Evolutionary conservation across 768 basidiomycete genomes (phyloP), one percentile per base, ranked within the genome.

Genomic region (Psilocybe tampanensis): DNA sequence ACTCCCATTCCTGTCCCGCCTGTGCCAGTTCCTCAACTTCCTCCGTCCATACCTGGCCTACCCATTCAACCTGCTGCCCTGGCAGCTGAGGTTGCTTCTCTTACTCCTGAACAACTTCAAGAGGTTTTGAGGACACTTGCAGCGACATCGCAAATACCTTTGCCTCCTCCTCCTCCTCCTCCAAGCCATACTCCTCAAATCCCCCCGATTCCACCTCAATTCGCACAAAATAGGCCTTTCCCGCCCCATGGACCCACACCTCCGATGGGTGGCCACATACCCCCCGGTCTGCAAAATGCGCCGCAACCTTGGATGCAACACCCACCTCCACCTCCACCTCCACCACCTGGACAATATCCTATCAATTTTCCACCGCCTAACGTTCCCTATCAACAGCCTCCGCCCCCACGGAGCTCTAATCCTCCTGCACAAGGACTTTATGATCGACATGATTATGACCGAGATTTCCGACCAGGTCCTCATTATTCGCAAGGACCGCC

Each of bases 61-160:
- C 61, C 74, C 29, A 69, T 76, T 33, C 72, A 79, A 58, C 64
- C 82, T 18, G 72, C 80, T 13, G 79, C 81, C 17, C 79, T 93
- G 36, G 86, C 86, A 8, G 83, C 86, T 5, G 86, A 90, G 64
- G 83, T 92, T 6, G 86, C 90, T 6, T 77, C 85, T 33, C 79
- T 92, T 15, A 89, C 88, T 2, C 88, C 89, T 0, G 90, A 89
- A 47, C 90, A 92, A 67, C 84, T 92, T 34, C 85, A 89, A 58
- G 70, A 80, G 47, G 83, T 92, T 71, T 72, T 92, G 12, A 80
- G 81, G 33, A 79, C 86, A 0, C 75, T 92, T 17, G 76, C 80
- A 1, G 56, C 68, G 51, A 74, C 64, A 49, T 67, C 67, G 45
- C 68, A 49, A 63, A 69, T 60, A 56, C 71, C 62, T 50, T 68